phyloP scores from a whole-genome alignment of 768 basidiomycete genomes.

The Atractiella rhizophila region DNA sequence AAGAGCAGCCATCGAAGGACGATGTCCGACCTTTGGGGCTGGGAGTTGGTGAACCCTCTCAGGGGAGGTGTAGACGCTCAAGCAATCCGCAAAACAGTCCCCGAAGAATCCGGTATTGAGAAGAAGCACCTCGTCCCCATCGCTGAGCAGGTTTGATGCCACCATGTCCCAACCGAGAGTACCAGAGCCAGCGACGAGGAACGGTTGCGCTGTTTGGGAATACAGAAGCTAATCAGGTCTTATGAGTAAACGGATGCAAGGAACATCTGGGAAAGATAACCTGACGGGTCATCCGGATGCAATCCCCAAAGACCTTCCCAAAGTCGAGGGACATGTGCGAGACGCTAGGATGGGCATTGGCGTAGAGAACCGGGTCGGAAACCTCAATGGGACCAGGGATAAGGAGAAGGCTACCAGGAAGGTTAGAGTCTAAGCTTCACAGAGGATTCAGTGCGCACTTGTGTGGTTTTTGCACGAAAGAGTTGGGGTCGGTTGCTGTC shows the following conservation, averaged over 20 bases:
- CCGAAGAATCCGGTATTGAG: conserved; percentile 85
- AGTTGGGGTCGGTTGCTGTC: neutral
- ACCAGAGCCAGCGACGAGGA: conserved; percentile 79
- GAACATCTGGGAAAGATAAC: neutral
- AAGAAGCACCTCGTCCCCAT: conserved; percentile 52
- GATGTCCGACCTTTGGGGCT: conserved; percentile 58
- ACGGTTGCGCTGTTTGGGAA: conserved; percentile 56
- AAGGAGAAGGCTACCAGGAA: neutral
- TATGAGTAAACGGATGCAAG: conserved; percentile 22
- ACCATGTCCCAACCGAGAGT: conserved; percentile 57
- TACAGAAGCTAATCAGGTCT: conserved; percentile 36
- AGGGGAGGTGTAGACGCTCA: conserved; percentile 70
- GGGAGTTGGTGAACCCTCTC: conserved; percentile 59
- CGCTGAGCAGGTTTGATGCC: conserved; percentile 59
- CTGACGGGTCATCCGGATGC: conserved; percentile 48
- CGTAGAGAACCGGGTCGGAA: conserved; percentile 52
- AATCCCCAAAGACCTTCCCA: conserved; percentile 62
- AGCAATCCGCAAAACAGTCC: conserved; percentile 38
- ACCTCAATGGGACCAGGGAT: conserved; percentile 32
- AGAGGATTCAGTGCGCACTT: neutral
- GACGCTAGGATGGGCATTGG: conserved; percentile 77
- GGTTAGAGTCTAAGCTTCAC: neutral
- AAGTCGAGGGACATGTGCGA: conserved; percentile 50
- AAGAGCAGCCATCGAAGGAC: conserved; percentile 36
- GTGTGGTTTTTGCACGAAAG: neutral